A percentile compares a stretch with the other conserved stretches of the same genome.
Conservation (phyloP, 768 basidiomycete species). For the Termitomyces heimii region DNA sequence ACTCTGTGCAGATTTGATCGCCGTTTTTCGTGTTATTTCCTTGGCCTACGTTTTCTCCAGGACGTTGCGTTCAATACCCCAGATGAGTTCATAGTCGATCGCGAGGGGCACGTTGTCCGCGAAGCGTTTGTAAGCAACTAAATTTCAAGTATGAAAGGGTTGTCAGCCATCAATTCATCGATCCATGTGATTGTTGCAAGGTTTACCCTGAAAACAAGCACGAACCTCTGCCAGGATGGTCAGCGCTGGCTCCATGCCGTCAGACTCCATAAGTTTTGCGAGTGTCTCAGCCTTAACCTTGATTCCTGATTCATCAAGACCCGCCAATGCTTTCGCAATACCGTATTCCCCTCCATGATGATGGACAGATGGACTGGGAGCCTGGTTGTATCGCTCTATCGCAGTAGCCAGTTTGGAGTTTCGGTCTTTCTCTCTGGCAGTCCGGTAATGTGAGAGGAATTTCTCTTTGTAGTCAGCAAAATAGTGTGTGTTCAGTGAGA, state of each 20-base stretch:
- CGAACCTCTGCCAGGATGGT: constrained; percentile 67
- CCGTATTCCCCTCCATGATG: constrained; percentile 5
- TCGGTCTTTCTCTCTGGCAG: constrained; percentile 26
- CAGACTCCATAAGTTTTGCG: constrained; percentile 41
- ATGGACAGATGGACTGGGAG: neutral
- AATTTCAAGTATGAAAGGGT: neutral
- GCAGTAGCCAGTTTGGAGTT: constrained; percentile 18
- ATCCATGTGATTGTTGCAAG: neutral
- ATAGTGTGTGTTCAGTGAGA: constrained; percentile 44
- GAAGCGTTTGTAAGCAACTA: constrained; percentile 58
- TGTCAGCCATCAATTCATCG: neutral
- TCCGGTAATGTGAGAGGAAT: constrained; percentile 45
- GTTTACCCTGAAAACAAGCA: constrained; percentile 76
- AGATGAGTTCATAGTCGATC: constrained; percentile 51
- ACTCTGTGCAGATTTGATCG: constrained; percentile 38
- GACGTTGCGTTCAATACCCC: constrained; percentile 42
- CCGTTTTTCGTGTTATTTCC: constrained; percentile 45
- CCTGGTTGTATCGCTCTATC: constrained; percentile 17
- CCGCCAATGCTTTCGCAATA: constrained; percentile 27
- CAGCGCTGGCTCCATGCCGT: constrained; percentile 50
- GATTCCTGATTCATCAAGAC: constrained; percentile 34
- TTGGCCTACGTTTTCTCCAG: constrained; percentile 39
- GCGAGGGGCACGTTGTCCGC: constrained; percentile 50
- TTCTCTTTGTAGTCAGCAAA: constrained; percentile 39
- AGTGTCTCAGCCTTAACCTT: constrained; percentile 35